Evolutionary conservation across 2,329 filamentous ascomycete genomes (phyloP), one percentile per base, ranked within the genome.

Genomic region (Aspergillus alliaceus): DNA sequence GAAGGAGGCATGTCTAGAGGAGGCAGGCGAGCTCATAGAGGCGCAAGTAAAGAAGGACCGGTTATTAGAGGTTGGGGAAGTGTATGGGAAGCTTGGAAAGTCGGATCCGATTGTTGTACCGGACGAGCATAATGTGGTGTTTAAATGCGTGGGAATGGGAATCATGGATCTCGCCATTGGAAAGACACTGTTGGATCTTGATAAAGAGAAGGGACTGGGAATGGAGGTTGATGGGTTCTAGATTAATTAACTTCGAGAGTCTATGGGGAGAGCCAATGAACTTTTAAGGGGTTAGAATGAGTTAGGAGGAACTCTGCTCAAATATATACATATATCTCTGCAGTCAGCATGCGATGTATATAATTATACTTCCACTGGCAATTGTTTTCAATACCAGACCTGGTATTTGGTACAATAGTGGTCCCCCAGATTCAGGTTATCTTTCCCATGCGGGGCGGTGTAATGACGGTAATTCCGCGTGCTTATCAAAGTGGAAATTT

Each of bases 111-210:
- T 72, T 65, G 62, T 65, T 22, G 59, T 70, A 24, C 62, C 72
- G 0, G 56, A 65, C n/a, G 63, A 69, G 0, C 72, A 70, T 1
- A 78, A 79, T 64, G 71, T 80, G 29, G 66, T 82, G 1, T 81
- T 80, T 48, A 82, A 82, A 61, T 80, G 79, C 58, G 79, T 82
- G 7, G 80, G 80, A 0, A 74, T 82, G 65, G 79, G 79, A 0
- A 70, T 82, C 39, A 82, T 81, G 76, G 80, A 82, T 68, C 61
- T 82, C 46, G 74, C 77, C 8, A 71, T 80, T 52, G 79, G 75
- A 7, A 75, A 72, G 60, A 72, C 72, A 57, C 55, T 79, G 56
- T 66, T 79, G 52, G 67, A 72, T 14, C 62, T 78, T 57, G 76
- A 74, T 15, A 61, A 44, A 18, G 68, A 70, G 32, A 58, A 61